Evolutionary conservation across 164 flowering plant species (phyloP).

Genomic region (Annona squamosa): DNA sequence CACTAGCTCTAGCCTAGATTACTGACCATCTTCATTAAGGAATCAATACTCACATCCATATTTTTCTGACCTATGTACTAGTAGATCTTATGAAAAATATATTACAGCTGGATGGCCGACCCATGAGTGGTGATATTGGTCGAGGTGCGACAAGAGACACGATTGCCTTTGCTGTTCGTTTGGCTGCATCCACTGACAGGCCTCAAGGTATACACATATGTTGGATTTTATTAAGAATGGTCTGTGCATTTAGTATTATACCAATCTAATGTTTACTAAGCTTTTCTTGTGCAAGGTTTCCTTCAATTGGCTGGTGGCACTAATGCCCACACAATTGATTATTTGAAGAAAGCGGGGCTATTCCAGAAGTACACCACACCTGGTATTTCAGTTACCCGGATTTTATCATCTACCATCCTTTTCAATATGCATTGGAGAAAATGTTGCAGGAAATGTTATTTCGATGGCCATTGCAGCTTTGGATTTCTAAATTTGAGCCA

Average conservation of each 20-base stretch:
- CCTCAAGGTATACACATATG: constrained; percentile 45
- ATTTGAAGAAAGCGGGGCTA: constrained; percentile 51
- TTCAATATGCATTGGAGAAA: background rate
- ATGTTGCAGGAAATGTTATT: background rate
- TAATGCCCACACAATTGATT: constrained; percentile 65
- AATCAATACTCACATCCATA: background rate
- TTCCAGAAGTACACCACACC: constrained; percentile 31
- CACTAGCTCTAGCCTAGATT: background rate
- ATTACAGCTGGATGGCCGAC: constrained; percentile 84
- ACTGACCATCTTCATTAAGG: background rate
- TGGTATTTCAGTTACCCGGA: constrained; percentile 17
- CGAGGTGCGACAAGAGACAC: constrained; percentile 77
- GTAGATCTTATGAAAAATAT: background rate
- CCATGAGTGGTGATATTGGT: constrained; percentile 96
- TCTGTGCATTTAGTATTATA: background rate
- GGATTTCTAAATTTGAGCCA: background rate
- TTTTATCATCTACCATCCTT: background rate
- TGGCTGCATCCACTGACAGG: constrained; percentile 42
- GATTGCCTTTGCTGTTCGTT: constrained; percentile 52
- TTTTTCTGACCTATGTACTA: background rate
- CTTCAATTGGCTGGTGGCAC: constrained; percentile 92
- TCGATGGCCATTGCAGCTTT: background rate
- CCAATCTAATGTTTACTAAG: background rate
- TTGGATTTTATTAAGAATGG: background rate
- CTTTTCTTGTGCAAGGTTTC: constrained; percentile 42